Conservation (phyloP, 2,329 filamentous ascomycete species). For the Dothideomycetes sp. region DNA sequence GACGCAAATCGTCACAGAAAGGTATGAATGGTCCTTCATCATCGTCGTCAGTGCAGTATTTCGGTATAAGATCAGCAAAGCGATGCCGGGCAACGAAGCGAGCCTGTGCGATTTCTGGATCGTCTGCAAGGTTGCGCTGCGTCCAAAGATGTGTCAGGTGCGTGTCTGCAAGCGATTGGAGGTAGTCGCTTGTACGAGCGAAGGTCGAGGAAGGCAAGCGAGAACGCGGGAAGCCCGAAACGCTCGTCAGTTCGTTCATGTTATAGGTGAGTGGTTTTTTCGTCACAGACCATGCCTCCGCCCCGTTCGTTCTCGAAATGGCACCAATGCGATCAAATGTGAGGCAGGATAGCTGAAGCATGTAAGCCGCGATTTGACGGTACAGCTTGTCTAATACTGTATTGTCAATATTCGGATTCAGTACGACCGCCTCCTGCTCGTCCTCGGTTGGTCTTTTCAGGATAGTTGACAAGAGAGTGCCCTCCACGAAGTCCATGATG, state of each 20-base stretch:
- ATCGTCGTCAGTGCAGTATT: constrained; percentile 20
- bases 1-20: constrained; percentile 30
- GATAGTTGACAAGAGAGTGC: neutral
- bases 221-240: constrained; percentile 19
- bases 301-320: constrained; percentile 20
- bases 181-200: constrained; percentile 21
- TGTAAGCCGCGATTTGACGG: constrained; percentile 15
- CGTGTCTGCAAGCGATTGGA: constrained; percentile 17
- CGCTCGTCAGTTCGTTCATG: constrained; percentile 27
- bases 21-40: constrained; percentile 27
- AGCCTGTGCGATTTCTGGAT: constrained; percentile 34
- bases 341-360: constrained; percentile 23
- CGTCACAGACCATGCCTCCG: constrained; percentile 20
- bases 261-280: constrained; percentile 28
- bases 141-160: constrained; percentile 32
- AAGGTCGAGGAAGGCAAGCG: constrained; percentile 22
- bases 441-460: neutral
- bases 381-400: constrained; percentile 12
- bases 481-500: neutral
- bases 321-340: constrained; percentile 23
- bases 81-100: constrained; percentile 12
- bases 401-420: constrained; percentile 9
- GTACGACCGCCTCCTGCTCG: neutral
- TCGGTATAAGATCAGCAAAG: constrained; percentile 18
- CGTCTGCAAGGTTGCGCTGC: constrained; percentile 34